A percentile compares a stretch with the other conserved stretches of the same genome.
Evolutionary conservation across 2,329 filamentous ascomycete species (phyloP).

Genomic region (Beauveria sp.): DNA sequence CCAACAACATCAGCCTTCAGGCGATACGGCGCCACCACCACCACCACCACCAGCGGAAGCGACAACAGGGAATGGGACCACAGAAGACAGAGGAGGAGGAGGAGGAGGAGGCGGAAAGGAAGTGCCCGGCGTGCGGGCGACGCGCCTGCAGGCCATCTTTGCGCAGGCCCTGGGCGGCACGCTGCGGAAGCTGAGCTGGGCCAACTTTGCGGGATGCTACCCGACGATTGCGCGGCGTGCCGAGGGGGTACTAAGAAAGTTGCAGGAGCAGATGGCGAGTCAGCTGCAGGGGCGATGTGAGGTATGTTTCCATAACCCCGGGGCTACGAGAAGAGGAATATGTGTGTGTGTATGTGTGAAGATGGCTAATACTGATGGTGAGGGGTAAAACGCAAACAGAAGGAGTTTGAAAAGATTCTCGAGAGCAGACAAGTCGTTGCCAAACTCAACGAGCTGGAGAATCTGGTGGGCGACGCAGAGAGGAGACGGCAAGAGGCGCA

Average conservation of each 20-base stretch:
- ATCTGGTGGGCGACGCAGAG: slow-evolving; percentile 43
- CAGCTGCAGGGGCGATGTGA: slow-evolving; percentile 46
- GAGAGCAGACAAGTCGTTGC: slow-evolving; percentile 43
- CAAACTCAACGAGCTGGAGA: slow-evolving; percentile 53
- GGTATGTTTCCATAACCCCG: slow-evolving; percentile 22
- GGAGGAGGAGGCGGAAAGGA: neutral
- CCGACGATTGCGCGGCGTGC: slow-evolving; percentile 48
- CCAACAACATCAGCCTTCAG: neutral
- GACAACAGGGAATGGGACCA: neutral
- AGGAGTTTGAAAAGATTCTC: slow-evolving; percentile 51
- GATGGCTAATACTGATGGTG: neutral
- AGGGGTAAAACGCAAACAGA: slow-evolving; percentile 22
- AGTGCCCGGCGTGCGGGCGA: slow-evolving; percentile 48
- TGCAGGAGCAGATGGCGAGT: slow-evolving; percentile 52
- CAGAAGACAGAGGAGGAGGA: neutral
- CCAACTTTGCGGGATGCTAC: slow-evolving; percentile 54
- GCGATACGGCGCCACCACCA: neutral
- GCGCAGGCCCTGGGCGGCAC: slow-evolving; percentile 44
- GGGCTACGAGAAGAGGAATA: neutral
- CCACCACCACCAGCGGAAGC: too few species aligned
- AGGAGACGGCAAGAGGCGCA: slow-evolving; percentile 25
- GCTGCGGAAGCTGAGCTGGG: slow-evolving; percentile 46
- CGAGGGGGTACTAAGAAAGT: slow-evolving; percentile 42
- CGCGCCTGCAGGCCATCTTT: slow-evolving; percentile 47
- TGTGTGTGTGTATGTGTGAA: neutral